phyloP scores from a whole-genome alignment of 345 rosid species.

The Hibiscus trionum region DNA sequence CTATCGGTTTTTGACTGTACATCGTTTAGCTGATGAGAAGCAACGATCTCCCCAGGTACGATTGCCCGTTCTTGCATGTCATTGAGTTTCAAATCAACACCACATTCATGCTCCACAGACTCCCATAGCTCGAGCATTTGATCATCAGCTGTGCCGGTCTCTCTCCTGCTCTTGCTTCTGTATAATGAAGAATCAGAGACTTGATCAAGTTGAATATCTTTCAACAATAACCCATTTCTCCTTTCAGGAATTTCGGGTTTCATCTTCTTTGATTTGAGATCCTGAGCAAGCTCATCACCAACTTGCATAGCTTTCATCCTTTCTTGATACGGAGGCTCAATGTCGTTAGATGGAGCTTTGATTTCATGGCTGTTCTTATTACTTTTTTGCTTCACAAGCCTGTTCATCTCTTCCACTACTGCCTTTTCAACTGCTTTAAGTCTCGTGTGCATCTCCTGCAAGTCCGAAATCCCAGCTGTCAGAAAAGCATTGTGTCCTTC shows the following conservation, averaged over 20 bases:
- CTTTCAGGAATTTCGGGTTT: conserved; percentile 28
- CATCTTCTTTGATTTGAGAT: conserved; percentile 25
- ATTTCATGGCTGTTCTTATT: background rate
- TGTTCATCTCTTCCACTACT: conserved; percentile 44
- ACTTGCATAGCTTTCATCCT: conserved; percentile 27
- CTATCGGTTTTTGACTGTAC: conserved; percentile 7
- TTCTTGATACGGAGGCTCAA: conserved; percentile 18
- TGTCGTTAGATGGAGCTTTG: conserved; percentile 12
- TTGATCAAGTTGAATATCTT: conserved; percentile 69
- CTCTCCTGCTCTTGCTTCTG: conserved; percentile 35
- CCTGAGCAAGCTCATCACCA: conserved; percentile 27
- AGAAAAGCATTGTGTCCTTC: conserved; percentile 17
- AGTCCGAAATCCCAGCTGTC: conserved; percentile 42
- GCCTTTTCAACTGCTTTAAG: conserved; percentile 51
- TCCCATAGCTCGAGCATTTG: conserved; percentile 53
- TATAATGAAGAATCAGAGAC: conserved; percentile 47
- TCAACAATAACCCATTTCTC: conserved; percentile 34
- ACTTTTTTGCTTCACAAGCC: conserved; percentile 26
- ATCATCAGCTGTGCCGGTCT: conserved; percentile 25
- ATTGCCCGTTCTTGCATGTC: conserved; percentile 16
- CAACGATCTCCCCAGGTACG: background rate
- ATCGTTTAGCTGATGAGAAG: conserved; percentile 9
- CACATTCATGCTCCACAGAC: conserved; percentile 33
- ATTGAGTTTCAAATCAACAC: conserved; percentile 12
- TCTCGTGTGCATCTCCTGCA: conserved; percentile 42